phyloP scores from a whole-genome alignment of 2,329 filamentous ascomycete genomes.

The Stemphylium lycopersici region DNA sequence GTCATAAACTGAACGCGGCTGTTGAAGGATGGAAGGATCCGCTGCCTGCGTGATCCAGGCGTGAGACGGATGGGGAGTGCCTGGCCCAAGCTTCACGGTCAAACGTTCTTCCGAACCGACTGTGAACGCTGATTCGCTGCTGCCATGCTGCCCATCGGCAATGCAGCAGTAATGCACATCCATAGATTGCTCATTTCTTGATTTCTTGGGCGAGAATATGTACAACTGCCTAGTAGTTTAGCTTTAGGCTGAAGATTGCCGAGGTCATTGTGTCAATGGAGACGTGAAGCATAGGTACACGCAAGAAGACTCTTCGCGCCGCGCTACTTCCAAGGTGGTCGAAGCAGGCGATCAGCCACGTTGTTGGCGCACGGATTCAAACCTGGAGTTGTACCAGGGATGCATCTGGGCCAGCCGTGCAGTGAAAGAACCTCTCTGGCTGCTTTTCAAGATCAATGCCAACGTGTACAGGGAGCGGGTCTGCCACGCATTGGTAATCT shows the following conservation, averaged over 20 bases:
- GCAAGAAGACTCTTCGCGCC: too few relatives aligned
- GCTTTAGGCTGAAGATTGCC: too few relatives aligned
- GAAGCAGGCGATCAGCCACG: slow-evolving; percentile 9
- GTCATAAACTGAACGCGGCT: background rate
- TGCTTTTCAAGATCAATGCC: slow-evolving; percentile 6
- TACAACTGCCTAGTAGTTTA: too few relatives aligned
- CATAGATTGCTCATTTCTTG: background rate
- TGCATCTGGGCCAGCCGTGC: background rate
- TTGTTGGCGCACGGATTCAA: slow-evolving; percentile 12
- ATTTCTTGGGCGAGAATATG: background rate
- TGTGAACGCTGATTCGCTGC: slow-evolving; percentile 2
- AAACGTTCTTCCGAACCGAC: background rate
- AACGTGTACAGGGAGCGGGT: slow-evolving; percentile 4
- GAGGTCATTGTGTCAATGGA: background rate
- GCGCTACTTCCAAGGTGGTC: too few relatives aligned
- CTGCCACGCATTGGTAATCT: slow-evolving; percentile 17
- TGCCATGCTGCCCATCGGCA: slow-evolving; percentile 14
- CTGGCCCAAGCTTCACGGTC: slow-evolving; percentile 1
- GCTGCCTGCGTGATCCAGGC: slow-evolving; percentile 6
- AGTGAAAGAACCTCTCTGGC: background rate
- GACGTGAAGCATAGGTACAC: background rate
- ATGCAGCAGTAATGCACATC: background rate
- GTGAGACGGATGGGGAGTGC: slow-evolving; percentile 4
- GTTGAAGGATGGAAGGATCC: slow-evolving; percentile 7
- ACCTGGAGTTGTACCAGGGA: too few relatives aligned